phyloP scores from a whole-genome alignment of 768 basidiomycete species.

The Gloeophyllum trabeum region DNA sequence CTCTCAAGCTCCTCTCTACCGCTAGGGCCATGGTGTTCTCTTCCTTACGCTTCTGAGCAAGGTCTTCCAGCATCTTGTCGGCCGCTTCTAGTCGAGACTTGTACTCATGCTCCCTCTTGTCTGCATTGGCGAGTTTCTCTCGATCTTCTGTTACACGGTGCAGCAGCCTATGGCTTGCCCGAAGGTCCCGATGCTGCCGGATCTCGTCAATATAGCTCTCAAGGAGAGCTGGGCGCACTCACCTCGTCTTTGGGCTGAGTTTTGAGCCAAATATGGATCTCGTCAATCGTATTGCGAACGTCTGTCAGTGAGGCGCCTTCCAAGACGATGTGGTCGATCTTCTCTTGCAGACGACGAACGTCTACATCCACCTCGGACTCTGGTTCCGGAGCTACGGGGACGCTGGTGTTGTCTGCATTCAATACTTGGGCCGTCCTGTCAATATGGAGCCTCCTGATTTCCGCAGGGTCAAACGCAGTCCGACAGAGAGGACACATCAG shows the following conservation, averaged over 20 bases:
- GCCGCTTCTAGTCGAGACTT: constrained; percentile 23
- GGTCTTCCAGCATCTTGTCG: constrained; percentile 28
- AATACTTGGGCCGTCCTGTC: too few species aligned
- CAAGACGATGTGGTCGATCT: constrained; percentile 41
- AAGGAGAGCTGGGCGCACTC: constrained; percentile 7
- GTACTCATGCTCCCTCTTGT: constrained; percentile 11
- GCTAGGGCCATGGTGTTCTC: constrained; percentile 41
- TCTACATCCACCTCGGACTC: constrained; percentile 15
- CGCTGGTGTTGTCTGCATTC: too few species aligned
- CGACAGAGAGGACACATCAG: constrained; percentile 58
- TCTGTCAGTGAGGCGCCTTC: constrained; percentile 41
- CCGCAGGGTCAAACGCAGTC: constrained; percentile 30
- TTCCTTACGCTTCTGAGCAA: constrained; percentile 27
- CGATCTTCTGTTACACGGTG: constrained; percentile 39
- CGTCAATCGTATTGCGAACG: constrained; percentile 38
- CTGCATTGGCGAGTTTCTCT: constrained; percentile 26
- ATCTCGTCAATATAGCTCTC: neutral
- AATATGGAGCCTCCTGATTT: constrained; percentile 46
- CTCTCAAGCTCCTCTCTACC: constrained; percentile 41
- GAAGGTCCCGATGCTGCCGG: constrained; percentile 37
- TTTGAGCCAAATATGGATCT: constrained; percentile 35
- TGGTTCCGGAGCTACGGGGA: too few species aligned
- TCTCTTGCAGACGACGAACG: constrained; percentile 40
- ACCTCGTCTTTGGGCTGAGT: constrained; percentile 36
- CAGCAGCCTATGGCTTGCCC: constrained; percentile 36